Conservation (phyloP, 2,329 filamentous ascomycete species). For the Aspergillus sp. region DNA sequence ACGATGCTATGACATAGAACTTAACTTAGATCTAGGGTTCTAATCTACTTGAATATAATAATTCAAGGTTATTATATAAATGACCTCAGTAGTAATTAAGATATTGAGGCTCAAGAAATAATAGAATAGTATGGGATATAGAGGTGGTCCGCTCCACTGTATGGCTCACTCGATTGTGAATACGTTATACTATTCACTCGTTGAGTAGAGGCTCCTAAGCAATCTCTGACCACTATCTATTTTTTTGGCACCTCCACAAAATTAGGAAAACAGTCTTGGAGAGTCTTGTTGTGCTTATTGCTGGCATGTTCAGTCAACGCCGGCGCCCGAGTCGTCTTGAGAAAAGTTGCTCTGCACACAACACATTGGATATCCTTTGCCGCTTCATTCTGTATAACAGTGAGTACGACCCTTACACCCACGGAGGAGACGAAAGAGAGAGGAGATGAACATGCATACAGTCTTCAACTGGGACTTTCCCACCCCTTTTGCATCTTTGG, state of each 20-base stretch:
- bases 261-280: slow-evolving; percentile 68
- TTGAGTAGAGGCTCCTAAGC: too few relatives aligned
- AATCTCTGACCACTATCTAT: background rate
- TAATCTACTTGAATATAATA: too few relatives aligned
- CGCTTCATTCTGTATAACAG: slow-evolving; percentile 60
- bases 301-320: slow-evolving; percentile 69
- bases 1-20: too few relatives aligned
- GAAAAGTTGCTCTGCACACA: slow-evolving; percentile 74
- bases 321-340: slow-evolving; percentile 72
- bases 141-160: too few relatives aligned
- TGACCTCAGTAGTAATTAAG: too few relatives aligned
- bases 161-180: too few relatives aligned
- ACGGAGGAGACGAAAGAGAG: background rate
- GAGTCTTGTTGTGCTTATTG: slow-evolving; percentile 74
- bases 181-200: too few relatives aligned
- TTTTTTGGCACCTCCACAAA: slow-evolving; percentile 14
- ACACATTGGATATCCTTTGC: slow-evolving; percentile 76
- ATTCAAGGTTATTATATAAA: too few relatives aligned
- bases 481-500: slow-evolving; percentile 57
- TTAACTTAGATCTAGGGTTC: too few relatives aligned
- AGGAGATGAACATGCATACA: slow-evolving; percentile 45
- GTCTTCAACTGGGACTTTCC: slow-evolving; percentile 67
- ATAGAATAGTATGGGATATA: too few relatives aligned
- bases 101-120: too few relatives aligned
- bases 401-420: slow-evolving; percentile 1